These are phyloP conservation scores for Cystobasidium ongulense DNA, from an alignment of 768 basidiomycete genomes.

Conservation along the genomic window DNA sequence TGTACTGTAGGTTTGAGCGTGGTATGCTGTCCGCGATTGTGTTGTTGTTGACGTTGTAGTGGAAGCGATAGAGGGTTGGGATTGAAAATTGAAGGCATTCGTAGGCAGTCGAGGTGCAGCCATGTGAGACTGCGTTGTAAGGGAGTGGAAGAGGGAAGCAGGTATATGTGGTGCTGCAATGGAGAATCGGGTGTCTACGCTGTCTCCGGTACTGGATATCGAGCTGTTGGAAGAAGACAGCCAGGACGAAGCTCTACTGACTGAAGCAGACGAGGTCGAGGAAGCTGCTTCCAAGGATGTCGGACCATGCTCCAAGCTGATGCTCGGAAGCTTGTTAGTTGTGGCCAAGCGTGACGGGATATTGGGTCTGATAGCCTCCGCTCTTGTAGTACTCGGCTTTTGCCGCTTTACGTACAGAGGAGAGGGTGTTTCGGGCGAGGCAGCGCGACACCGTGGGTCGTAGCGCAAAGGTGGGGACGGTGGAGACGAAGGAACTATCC, in stretches of 20 bases:
- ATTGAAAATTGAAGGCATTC: neutral
- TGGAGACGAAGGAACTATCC: neutral
- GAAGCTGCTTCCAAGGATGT: neutral
- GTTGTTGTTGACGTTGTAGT: neutral
- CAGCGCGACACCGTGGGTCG: constrained; percentile 8
- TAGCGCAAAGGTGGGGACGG: neutral
- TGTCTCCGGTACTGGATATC: neutral
- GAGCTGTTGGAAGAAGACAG: neutral
- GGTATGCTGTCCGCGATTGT: neutral
- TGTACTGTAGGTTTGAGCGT: neutral
- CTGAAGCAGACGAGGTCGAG: neutral
- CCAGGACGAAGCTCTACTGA: neutral
- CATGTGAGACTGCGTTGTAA: neutral
- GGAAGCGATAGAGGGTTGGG: neutral
- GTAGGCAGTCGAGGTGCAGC: neutral
- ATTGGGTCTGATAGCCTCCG: too few species aligned
- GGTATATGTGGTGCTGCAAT: neutral
- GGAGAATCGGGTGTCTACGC: neutral
- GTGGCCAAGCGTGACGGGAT: neutral
- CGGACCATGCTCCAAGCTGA: neutral
- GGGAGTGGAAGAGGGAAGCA: neutral
- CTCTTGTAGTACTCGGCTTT: neutral
- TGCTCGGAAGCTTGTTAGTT: neutral
- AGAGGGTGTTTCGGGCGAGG: constrained; percentile 12
- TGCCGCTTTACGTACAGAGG: constrained; percentile 5